These are phyloP conservation scores for Candida glaebosa DNA, from an alignment of 805 yeast species.

Conservation along the genomic window DNA sequence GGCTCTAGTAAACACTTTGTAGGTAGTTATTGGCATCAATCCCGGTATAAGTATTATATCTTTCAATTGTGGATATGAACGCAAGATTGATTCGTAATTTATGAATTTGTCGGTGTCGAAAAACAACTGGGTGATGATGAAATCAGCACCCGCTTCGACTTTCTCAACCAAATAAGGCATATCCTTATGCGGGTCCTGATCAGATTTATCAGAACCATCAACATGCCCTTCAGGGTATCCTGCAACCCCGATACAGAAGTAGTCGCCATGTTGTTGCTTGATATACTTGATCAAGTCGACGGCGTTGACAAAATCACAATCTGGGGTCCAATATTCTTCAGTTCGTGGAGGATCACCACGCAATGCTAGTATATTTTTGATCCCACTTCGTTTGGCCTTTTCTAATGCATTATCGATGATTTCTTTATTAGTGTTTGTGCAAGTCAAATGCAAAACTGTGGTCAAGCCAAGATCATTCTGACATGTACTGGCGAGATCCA, in stretches of 20 bases:
- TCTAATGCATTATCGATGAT: conserved; percentile 77
- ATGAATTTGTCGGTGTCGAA: conserved; percentile 81
- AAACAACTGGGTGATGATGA: conserved; percentile 86
- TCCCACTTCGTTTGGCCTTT: conserved; percentile 71
- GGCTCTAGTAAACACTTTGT: conserved; percentile 77
- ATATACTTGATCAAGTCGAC: conserved; percentile 85
- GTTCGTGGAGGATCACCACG: conserved; percentile 96
- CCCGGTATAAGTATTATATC: conserved; percentile 76
- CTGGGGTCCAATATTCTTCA: conserved; percentile 54
- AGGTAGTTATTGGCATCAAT: conserved; percentile 86
- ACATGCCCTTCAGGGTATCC: conserved; percentile 98
- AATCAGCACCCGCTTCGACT: conserved; percentile 92
- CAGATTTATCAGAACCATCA: conserved; percentile 68
- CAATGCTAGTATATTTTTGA: conserved; percentile 83
- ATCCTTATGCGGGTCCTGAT: conserved; percentile 67
- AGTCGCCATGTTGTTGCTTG: conserved; percentile 64
- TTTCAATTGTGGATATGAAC: conserved; percentile 36
- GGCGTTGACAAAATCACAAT: conserved; percentile 68
- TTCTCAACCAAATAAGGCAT: conserved; percentile 79
- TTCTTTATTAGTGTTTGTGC: conserved; percentile 82
- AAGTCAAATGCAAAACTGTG: conserved; percentile 90
- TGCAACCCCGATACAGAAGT: conserved; percentile 93
- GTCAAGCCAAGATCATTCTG: conserved; percentile 76
- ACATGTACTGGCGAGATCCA: conserved; percentile 77
- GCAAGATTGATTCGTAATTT: conserved; percentile 54